A percentile compares a stretch with the other conserved stretches of the same genome.
These are phyloP conservation scores for Vanderwaltozyma yarrowii DNA, from an alignment of 805 yeast genomes.

Conservation along the genomic window DNA sequence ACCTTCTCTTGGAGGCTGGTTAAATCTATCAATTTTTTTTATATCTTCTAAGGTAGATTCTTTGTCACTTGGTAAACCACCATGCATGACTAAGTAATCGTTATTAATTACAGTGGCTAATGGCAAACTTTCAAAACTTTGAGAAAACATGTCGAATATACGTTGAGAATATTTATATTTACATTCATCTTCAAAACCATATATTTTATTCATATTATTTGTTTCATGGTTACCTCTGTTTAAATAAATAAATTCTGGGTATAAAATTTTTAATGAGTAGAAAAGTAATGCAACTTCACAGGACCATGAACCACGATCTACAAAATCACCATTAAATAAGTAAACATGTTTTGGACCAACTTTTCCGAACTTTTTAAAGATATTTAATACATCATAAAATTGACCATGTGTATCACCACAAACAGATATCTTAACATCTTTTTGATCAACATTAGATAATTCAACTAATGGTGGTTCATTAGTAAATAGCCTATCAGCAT, in stretches of 20 bases:
- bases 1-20: slow-evolving; percentile 86
- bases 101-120: slow-evolving; percentile 71
- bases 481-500: slow-evolving; percentile 52
- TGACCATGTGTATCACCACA: slow-evolving; percentile 99
- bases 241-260: slow-evolving; percentile 59
- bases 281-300: slow-evolving; percentile 85
- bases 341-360: slow-evolving; percentile 57
- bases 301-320: slow-evolving; percentile 97
- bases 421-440: slow-evolving; percentile 48
- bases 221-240: slow-evolving; percentile 98
- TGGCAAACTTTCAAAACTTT: slow-evolving; percentile 79
- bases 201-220: slow-evolving; percentile 90
- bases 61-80: slow-evolving; percentile 83
- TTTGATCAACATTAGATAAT: slow-evolving; percentile 30
- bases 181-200: slow-evolving; percentile 95
- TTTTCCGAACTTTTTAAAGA: slow-evolving; percentile 65
- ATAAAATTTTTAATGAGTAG: slow-evolving; percentile 65
- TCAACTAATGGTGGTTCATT: slow-evolving; percentile 72
- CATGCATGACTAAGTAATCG: slow-evolving; percentile 85
- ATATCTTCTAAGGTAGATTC: slow-evolving; percentile 64
- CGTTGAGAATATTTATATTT: slow-evolving; percentile 78
- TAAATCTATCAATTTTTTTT: slow-evolving; percentile 57
- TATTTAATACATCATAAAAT: slow-evolving; percentile 76
- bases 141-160: slow-evolving; percentile 72
- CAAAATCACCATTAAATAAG: slow-evolving; percentile 94